Evolutionary conservation across 768 basidiomycete genomes (phyloP).

Genomic region (Psilocybe cubensis): DNA sequence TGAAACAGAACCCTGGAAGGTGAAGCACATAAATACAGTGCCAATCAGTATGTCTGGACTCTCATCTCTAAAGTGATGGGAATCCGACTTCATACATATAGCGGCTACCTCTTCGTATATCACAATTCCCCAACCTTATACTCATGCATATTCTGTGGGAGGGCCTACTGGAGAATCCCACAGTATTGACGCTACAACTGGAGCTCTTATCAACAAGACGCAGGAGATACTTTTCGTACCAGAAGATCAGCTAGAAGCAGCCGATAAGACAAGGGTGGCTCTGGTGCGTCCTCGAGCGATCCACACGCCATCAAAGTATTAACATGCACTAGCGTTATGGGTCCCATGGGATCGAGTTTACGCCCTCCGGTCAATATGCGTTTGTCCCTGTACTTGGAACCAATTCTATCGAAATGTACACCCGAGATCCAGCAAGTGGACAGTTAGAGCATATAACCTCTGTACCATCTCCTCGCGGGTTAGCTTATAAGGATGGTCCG

Average conservation of each 20-base stretch:
- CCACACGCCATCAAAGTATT: neutral
- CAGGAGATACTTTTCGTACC: constrained; percentile 54
- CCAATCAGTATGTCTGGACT: constrained; percentile 43
- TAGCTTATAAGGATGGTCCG: constrained; percentile 46
- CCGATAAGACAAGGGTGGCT: constrained; percentile 55
- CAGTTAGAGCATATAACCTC: constrained; percentile 39
- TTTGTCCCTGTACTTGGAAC: constrained; percentile 57
- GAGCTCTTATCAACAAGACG: constrained; percentile 44
- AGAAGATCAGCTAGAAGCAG: constrained; percentile 39
- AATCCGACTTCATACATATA: constrained; percentile 17
- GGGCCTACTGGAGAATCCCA: constrained; percentile 58
- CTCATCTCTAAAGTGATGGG: neutral
- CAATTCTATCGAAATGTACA: constrained; percentile 50
- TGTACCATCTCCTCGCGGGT: constrained; percentile 41
- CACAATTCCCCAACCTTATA: constrained; percentile 48
- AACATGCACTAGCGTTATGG: constrained; percentile 49
- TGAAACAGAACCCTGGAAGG: constrained; percentile 24
- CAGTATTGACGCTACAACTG: constrained; percentile 33
- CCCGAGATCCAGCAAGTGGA: constrained; percentile 33
- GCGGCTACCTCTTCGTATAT: constrained; percentile 61
- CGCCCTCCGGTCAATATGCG: constrained; percentile 34
- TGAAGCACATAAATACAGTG: constrained; percentile 45
- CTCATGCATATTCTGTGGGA: constrained; percentile 51
- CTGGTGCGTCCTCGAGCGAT: constrained; percentile 35
- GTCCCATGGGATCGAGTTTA: constrained; percentile 55